Conservation (phyloP, 768 basidiomycete genomes). For the Mrakia frigida region DNA sequence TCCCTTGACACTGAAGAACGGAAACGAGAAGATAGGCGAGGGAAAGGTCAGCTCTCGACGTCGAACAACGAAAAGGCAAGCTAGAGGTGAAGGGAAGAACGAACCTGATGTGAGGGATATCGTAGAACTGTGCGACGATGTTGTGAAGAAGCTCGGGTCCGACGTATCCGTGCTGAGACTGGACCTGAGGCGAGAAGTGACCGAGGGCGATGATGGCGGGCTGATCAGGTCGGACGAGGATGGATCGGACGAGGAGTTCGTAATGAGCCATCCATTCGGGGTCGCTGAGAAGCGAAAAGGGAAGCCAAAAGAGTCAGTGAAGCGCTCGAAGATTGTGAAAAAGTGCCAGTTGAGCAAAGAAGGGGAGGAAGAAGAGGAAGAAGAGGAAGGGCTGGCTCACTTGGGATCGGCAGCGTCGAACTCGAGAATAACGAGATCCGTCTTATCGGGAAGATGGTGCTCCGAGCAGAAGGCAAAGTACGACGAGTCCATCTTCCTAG, state of each 20-base stretch:
- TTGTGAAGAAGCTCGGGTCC: slow-evolving; percentile 88
- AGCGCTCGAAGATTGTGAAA: no score
- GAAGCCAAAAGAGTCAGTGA: not conserved
- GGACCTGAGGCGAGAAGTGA: slow-evolving; percentile 84
- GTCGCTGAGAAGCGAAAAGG: slow-evolving; percentile 51
- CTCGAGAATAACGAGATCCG: slow-evolving; percentile 91
- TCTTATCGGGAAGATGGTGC: slow-evolving; percentile 88
- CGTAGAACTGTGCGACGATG: slow-evolving; percentile 92
- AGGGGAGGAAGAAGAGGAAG: not conserved
- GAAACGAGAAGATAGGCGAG: not conserved
- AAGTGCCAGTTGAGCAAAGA: not conserved
- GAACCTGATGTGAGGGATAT: slow-evolving; percentile 81
- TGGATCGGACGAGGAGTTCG: slow-evolving; percentile 84
- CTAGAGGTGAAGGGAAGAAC: slow-evolving; percentile 26
- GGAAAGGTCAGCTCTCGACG: not conserved
- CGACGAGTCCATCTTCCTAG: slow-evolving; percentile 74
- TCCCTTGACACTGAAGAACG: slow-evolving; percentile 60
- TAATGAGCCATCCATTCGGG: slow-evolving; percentile 71
- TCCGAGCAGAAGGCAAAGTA: slow-evolving; percentile 93
- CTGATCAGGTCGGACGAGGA: slow-evolving; percentile 80
- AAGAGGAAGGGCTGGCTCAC: slow-evolving; percentile 51
- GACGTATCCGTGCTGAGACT: slow-evolving; percentile 70
- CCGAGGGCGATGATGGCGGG: slow-evolving; percentile 93
- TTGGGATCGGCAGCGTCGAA: slow-evolving; percentile 84
- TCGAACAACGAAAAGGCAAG: not conserved